Percentiles rank a stretch among this genome's conserved stretches.
phyloP scores from a whole-genome alignment of 306 rosid genomes.

The Dalbergia cochinchinensis region DNA sequence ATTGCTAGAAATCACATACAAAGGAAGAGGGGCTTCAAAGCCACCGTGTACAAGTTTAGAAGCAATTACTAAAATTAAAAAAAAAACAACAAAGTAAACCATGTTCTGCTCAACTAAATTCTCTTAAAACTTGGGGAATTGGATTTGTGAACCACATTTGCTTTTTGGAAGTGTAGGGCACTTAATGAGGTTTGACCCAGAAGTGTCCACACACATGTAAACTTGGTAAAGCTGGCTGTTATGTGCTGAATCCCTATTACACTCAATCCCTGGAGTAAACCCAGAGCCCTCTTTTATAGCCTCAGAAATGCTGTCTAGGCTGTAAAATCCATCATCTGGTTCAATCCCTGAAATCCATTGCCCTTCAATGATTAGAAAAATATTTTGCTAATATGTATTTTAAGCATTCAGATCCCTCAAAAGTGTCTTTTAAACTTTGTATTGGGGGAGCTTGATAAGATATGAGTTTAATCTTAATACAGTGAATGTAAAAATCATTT shows the following conservation, averaged over 20 bases:
- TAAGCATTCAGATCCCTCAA: neutral
- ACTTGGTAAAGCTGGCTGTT: conserved; percentile 68
- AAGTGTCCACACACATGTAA: conserved; percentile 72
- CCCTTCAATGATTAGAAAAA: neutral
- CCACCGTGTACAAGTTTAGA: neutral
- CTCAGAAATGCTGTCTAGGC: conserved; percentile 46
- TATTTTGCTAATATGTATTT: neutral
- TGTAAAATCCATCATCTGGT: conserved; percentile 70
- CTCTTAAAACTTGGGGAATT: conserved; percentile 60
- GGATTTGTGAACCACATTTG: conserved; percentile 56
- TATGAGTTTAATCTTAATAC: neutral
- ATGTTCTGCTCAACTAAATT: neutral
- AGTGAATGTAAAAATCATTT: no score
- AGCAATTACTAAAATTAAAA: conserved; percentile 6
- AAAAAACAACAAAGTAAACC: conserved; percentile 25
- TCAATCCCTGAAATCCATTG: conserved; percentile 61
- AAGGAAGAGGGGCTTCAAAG: neutral
- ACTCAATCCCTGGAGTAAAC: conserved; percentile 61
- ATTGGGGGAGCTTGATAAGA: neutral
- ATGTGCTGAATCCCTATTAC: conserved; percentile 60
- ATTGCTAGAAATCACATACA: neutral
- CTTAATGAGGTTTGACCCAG: conserved; percentile 61
- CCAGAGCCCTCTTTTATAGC: conserved; percentile 68
- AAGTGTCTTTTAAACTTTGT: neutral
- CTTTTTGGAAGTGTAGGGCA: conserved; percentile 64